Evolutionary conservation across 345 rosid genomes (phyloP), one percentile per base, ranked within the genome.

Genomic region (Syzygium aqueum): DNA sequence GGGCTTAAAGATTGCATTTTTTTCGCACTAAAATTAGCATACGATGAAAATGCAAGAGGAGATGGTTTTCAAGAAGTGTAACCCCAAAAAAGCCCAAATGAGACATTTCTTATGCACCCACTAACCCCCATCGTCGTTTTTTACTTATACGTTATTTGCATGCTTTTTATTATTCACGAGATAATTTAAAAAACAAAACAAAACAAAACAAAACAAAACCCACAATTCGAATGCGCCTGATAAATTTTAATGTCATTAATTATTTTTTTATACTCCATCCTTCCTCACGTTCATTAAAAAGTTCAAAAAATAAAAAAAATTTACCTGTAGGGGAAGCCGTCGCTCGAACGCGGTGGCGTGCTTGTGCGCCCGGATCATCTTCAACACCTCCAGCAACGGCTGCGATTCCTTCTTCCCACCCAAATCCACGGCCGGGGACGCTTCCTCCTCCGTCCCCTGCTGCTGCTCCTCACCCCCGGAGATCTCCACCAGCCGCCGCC

Each of bases 301-400:
- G 11, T 28, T 16, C 30, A 10, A 11, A 46, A 9, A 27, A 22
- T n/a, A 23, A 33, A 8, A 37, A 49, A 82, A 11, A 54, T 11
- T 87, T 87, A 95, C 98, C 98, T 93, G 95, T 90, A 87, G 89
- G 61, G 90, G 88, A 53, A 90, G 93, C 91, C 94, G 93, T 91
- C 93, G 93, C 87, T 93, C 93, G 87, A 95, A 94, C 56, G 91
- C 89, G 84, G 94, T 90, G 86, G 91, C 90, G 85, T 93, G 91
- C 51, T 87, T 87, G 87, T 95, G 96, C 88, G 95, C 89, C 90
- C 96, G 92, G 88, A 95, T 91, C 91, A 89, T 87, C 83, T 93
- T 92, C 85, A 96, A 30, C 4, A 93, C 40, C 23, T 86, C 77
- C 46, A 91, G 86, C 92, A 93, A 91, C 93, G 96, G 94, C 90